Conservation (phyloP, 371 early-diverging fungal genomes). For the Thermomucor indicae-seudaticae region DNA sequence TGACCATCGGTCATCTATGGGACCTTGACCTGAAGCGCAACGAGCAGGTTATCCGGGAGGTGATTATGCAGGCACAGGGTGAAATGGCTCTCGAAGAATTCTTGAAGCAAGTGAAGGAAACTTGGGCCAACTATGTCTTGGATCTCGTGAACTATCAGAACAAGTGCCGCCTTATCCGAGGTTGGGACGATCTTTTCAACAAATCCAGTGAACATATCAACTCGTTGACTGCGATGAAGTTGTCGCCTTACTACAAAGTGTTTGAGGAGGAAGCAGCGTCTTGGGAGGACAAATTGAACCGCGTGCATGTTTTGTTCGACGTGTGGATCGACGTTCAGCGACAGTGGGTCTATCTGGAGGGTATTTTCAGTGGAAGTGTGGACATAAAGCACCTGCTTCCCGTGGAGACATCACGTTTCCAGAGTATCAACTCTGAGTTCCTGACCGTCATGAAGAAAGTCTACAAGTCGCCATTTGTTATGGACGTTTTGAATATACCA, state of each 20-base stretch:
- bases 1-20: slow-evolving; percentile 96
- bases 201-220: slow-evolving; percentile 95
- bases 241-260: slow-evolving; percentile 95
- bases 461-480: slow-evolving; percentile 93
- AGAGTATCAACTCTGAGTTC: slow-evolving; percentile 96
- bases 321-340: slow-evolving; percentile 99
- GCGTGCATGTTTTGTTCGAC: slow-evolving; percentile 94
- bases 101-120: slow-evolving; percentile 84
- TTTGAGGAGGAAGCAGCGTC: slow-evolving; percentile 95
- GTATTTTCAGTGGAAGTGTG: slow-evolving; percentile 93
- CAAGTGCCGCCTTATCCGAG: slow-evolving; percentile 92
- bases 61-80: slow-evolving; percentile 92
- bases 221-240: slow-evolving; percentile 94
- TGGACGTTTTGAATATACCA: slow-evolving; percentile 91
- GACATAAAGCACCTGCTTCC: slow-evolving; percentile 97
- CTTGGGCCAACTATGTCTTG: slow-evolving; percentile 88
- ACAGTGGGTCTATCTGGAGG: slow-evolving; percentile 99
- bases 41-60: slow-evolving; percentile 79
- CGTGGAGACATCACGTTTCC: slow-evolving; percentile 91
- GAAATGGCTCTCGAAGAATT: slow-evolving; percentile 99
- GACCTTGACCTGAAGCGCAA: slow-evolving; percentile 87
- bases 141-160: slow-evolving; percentile 97
- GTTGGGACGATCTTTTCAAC: slow-evolving; percentile 97
- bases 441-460: slow-evolving; percentile 97
- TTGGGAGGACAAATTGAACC: slow-evolving; percentile 97